Evolutionary conservation across 257 asterid genomes (phyloP).

Genomic region (Phtheirospermum japonicum): DNA sequence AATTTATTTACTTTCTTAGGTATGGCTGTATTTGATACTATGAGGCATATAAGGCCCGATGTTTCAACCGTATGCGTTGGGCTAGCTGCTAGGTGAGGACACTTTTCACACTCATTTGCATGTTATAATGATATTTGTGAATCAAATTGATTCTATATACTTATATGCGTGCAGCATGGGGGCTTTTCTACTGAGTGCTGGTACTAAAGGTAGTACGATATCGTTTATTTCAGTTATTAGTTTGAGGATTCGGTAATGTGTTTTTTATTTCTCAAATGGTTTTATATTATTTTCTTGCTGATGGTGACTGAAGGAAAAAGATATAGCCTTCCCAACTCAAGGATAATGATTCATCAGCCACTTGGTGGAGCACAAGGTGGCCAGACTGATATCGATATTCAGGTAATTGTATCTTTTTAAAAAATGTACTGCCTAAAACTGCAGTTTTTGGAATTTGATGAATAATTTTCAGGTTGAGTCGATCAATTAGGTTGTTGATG

Average conservation of each 20-base stretch:
- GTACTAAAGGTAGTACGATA: constrained; percentile 4
- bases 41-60: constrained; percentile 85
- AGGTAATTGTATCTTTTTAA: constrained; percentile 38
- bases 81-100: constrained; percentile 75
- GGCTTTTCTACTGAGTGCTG: not conserved
- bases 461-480: no score
- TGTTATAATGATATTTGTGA: constrained; percentile 5
- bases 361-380: constrained; percentile 88
- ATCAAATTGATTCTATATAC: constrained; percentile 11
- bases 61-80: constrained; percentile 91
- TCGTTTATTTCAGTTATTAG: not conserved
- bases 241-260: constrained; percentile 8
- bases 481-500: no score
- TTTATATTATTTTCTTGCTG: not conserved
- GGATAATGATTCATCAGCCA: constrained; percentile 91
- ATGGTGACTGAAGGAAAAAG: constrained; percentile 55
- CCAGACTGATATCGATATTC: constrained; percentile 75
- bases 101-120: not conserved
- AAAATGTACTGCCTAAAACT: no score
- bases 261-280: not conserved
- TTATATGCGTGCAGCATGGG: constrained; percentile 8
- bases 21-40: constrained; percentile 84
- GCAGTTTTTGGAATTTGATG: no score
- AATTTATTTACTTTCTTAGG: constrained; percentile 38
- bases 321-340: constrained; percentile 70